Evolutionary conservation across 2,329 filamentous ascomycete genomes (phyloP).

Genomic region (Lecanosticta acicola): DNA sequence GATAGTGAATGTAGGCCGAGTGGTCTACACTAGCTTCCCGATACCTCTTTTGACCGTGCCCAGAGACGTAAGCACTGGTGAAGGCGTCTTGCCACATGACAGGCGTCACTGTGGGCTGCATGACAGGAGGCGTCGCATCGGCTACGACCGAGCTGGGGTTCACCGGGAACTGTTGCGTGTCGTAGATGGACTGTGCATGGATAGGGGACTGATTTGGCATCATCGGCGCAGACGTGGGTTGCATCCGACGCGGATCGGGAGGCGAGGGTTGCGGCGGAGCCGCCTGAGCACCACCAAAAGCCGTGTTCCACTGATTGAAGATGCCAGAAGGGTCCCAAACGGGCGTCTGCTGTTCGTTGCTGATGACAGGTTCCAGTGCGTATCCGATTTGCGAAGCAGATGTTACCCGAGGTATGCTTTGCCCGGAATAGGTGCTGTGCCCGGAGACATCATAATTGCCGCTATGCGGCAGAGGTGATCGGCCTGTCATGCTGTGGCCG

Average conservation of each 20-base stretch:
- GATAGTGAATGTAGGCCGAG: slow-evolving; percentile 16
- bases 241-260: slow-evolving; percentile 27
- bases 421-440: slow-evolving; percentile 17
- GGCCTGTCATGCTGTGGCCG: slow-evolving; percentile 12
- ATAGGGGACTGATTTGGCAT: slow-evolving; percentile 32
- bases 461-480: slow-evolving; percentile 18
- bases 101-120: slow-evolving; percentile 39
- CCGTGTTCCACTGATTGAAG: slow-evolving; percentile 84
- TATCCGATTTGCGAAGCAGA: slow-evolving; percentile 22
- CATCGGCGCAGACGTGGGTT: slow-evolving; percentile 25
- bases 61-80: slow-evolving; percentile 32
- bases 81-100: slow-evolving; percentile 50
- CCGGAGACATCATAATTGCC: slow-evolving; percentile 18
- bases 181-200: slow-evolving; percentile 20
- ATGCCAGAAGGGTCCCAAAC: slow-evolving; percentile 34
- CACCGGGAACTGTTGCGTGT: slow-evolving; percentile 18
- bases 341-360: slow-evolving; percentile 26
- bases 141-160: slow-evolving; percentile 15
- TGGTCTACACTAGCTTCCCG: slow-evolving; percentile 38
- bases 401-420: slow-evolving; percentile 20
- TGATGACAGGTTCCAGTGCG: slow-evolving; percentile 23
- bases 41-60: slow-evolving; percentile 40
- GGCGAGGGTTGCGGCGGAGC: slow-evolving; percentile 41
- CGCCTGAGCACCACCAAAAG: slow-evolving; percentile 68
- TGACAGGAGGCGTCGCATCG: slow-evolving; percentile 16